phyloP scores from a whole-genome alignment of 805 yeast genomes.

The Naumovozyma castellii region DNA sequence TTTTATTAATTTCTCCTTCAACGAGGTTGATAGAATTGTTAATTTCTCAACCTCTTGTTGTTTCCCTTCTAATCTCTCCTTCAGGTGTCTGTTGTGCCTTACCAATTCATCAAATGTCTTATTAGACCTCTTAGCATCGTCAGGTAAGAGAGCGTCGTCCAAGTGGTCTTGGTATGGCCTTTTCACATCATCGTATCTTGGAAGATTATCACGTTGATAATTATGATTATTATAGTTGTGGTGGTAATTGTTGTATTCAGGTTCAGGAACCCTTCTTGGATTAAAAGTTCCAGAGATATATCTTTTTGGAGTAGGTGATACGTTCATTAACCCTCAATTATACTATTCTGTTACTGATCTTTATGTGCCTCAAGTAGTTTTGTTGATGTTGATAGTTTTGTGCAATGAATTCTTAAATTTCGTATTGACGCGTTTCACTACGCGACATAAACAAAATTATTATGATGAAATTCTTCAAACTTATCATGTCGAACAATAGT shows the following conservation, averaged over 20 bases:
- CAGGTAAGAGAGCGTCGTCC: slow-evolving; percentile 24
- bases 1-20: slow-evolving; percentile 30
- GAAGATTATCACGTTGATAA: neutral
- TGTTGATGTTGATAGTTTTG: too few species aligned
- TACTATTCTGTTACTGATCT: neutral
- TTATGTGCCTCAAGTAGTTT: too few species aligned
- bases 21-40: slow-evolving; percentile 26
- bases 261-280: neutral
- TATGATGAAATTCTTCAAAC: too few species aligned
- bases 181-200: too few species aligned
- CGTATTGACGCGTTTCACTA: too few species aligned
- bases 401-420: too few species aligned
- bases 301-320: slow-evolving; percentile 27
- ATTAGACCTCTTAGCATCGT: slow-evolving; percentile 30
- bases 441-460: too few species aligned
- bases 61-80: slow-evolving; percentile 25
- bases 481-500: too few species aligned
- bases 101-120: slow-evolving; percentile 32
- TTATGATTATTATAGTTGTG: neutral
- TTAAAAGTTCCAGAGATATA: slow-evolving; percentile 6
- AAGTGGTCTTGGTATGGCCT: too few species aligned
- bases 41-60: slow-evolving; percentile 13
- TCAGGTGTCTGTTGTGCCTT: slow-evolving; percentile 30
- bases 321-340: slow-evolving; percentile 4
- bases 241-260: neutral